A percentile compares a stretch with the other conserved stretches of the same genome.
These are phyloP conservation scores for Nigrospora sphaerica DNA, from an alignment of 2,329 filamentous ascomycete genomes.

Conservation along the genomic window DNA sequence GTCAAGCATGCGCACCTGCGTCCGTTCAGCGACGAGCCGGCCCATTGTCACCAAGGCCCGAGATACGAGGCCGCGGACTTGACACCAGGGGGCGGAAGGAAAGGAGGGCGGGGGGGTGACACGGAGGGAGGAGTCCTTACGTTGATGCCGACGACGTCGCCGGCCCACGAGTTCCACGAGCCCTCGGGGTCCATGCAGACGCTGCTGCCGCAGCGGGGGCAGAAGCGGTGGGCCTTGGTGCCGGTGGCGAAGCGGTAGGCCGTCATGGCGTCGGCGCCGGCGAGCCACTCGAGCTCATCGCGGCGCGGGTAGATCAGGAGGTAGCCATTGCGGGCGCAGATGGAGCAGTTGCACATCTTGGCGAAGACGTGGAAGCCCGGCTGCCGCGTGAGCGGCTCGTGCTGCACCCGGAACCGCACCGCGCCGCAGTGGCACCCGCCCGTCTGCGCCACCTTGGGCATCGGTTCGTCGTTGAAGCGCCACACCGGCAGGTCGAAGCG, in stretches of 20 bases:
- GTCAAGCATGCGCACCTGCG: constrained; percentile 3
- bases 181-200: constrained; percentile 4
- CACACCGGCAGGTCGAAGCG: not conserved
- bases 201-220: constrained; percentile 5
- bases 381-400: constrained; percentile 1
- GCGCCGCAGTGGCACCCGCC: constrained; percentile 17
- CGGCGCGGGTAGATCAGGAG: constrained; percentile 2
- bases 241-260: constrained; percentile 3
- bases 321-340: constrained; percentile 5
- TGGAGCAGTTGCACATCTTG: constrained; percentile 5
- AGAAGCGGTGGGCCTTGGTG: constrained; percentile 4
- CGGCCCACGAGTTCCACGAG: constrained; percentile 3
- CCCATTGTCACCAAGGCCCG: too few species aligned
- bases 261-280: not conserved
- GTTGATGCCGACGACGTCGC: constrained; percentile 5
- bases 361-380: constrained; percentile 2
- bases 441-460: constrained; percentile 4
- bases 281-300: constrained; percentile 3
- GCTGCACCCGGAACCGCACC: constrained; percentile 3
- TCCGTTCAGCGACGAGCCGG: too few species aligned
- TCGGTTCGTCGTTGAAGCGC: constrained; percentile 1
- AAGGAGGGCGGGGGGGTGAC: too few species aligned
- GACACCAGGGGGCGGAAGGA: too few species aligned
- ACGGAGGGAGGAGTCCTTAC: not conserved
- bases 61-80: too few species aligned